Percentiles rank a stretch among this genome's conserved stretches.
Evolutionary conservation across 768 basidiomycete species (phyloP).

Genomic region (Boletus rex-veris): DNA sequence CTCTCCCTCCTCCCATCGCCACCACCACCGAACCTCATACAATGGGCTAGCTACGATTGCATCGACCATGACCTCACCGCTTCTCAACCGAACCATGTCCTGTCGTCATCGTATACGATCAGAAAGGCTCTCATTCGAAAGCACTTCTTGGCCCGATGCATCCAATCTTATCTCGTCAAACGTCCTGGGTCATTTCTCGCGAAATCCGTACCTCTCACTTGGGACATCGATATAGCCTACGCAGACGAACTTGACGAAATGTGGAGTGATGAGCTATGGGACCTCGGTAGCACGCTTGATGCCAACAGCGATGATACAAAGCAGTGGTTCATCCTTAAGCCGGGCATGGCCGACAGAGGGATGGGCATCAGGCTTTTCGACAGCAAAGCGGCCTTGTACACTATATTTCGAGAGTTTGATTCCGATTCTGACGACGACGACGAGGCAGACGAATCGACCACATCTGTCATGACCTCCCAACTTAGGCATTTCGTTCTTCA

Average conservation of each 20-base stretch:
- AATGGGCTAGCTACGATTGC: constrained; percentile 88
- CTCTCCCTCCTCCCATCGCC: constrained; percentile 25
- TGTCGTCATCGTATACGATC: constrained; percentile 84
- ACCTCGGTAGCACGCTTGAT: constrained; percentile 65
- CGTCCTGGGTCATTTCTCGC: constrained; percentile 54
- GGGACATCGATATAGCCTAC: constrained; percentile 81
- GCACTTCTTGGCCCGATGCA: constrained; percentile 78
- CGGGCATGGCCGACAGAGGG: constrained; percentile 95
- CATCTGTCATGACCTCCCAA: constrained; percentile 76
- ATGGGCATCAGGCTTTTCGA: constrained; percentile 93
- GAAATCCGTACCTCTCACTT: constrained; percentile 65
- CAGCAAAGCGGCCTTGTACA: constrained; percentile 62
- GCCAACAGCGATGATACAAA: constrained; percentile 18
- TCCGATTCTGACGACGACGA: constrained; percentile 50
- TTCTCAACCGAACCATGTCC: constrained; percentile 42
- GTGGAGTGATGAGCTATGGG: constrained; percentile 91
- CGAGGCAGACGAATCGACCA: constrained; percentile 41
- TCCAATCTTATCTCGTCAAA: constrained; percentile 72
- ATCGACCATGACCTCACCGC: constrained; percentile 75
- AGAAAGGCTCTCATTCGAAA: constrained; percentile 94
- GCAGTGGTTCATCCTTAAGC: constrained; percentile 94
- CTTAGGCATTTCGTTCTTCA: constrained; percentile 95
- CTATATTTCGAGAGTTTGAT: constrained; percentile 83
- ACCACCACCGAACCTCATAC: constrained; percentile 40
- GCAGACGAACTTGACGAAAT: constrained; percentile 94